A percentile compares a stretch with the other conserved stretches of the same genome.
These are phyloP conservation scores for Fusarium piperis DNA, from an alignment of 2,329 filamentous ascomycete genomes.

Conservation along the genomic window DNA sequence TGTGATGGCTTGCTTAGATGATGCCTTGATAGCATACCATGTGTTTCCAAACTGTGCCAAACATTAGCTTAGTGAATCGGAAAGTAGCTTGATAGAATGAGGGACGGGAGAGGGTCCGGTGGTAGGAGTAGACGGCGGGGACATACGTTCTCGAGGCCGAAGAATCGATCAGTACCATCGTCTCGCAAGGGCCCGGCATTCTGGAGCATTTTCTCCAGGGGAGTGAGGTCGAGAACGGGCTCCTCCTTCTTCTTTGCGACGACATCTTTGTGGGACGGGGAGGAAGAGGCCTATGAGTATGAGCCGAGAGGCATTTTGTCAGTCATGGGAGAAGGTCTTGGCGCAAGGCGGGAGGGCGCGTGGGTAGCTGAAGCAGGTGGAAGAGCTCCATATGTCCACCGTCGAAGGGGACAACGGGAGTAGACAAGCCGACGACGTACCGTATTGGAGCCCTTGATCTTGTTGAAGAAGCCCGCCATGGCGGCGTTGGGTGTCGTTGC, in stretches of 20 bases:
- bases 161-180: conserved; percentile 98
- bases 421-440: conserved; percentile 54
- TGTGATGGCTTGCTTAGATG: background rate
- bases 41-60: conserved; percentile 88
- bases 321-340: conserved; percentile 39
- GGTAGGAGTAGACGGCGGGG: conserved; percentile 11
- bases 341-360: conserved; percentile 14
- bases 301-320: conserved; percentile 44
- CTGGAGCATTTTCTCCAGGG: conserved; percentile 78
- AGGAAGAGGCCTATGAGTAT: conserved; percentile 53
- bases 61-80: conserved; percentile 42
- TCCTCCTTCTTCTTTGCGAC: conserved; percentile 67
- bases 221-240: conserved; percentile 66
- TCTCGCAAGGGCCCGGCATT: conserved; percentile 82
- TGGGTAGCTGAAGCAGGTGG: conserved; percentile 36
- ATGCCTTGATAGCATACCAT: conserved; percentile 70
- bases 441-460: conserved; percentile 64
- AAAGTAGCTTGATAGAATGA: background rate
- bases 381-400: background rate
- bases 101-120: background rate
- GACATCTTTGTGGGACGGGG: conserved; percentile 56
- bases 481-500: conserved; percentile 34
- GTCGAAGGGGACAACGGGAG: conserved; percentile 5
- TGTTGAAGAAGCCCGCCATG: conserved; percentile 69
- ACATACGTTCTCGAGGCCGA: conserved; percentile 96